Base-by-base conservation (phyloP, 768 basidiomycete genomes). In the Polyporus arcularius region DNA sequence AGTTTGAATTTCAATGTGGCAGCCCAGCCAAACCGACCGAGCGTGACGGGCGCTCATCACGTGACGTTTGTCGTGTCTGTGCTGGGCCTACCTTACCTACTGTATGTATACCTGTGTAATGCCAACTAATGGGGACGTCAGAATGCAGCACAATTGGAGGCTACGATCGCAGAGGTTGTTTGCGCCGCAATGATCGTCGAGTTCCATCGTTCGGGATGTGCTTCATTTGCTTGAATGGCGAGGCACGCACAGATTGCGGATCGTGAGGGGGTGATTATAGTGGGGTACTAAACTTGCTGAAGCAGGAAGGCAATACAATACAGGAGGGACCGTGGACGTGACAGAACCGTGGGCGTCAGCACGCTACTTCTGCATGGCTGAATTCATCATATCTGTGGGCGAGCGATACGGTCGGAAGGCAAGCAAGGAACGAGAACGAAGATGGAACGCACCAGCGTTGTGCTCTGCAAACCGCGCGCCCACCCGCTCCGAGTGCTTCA, bases 401-500 rank as follows among this genome's bases (percentile, higher is more conserved):
- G 9, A 11, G 14, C 28, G 12, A 14, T 2, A 47, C 21, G 18
- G 18, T 11, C 9, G 46, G 28, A 10, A 4, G 46, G 28, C 10
- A 48, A 5, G 15, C 3, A 12, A 38, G n/a, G 2, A 35, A 5
- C 14, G 26, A 45, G 39, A 18, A 8, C 10, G 7, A 40, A 32
- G 64, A 49, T 16, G n/a, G 16, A 30, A 79, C 90, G 60, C 65
- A 94, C 95, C 95, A 55, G 93, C 93, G 69, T 94, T 96, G 63
- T 90, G 77, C 72, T 96, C 95, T 47, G 94, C 93, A 71, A 96
- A 97, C 48, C 95, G 84, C 31, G 93, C 88, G 5, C 94, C 94
- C 15, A 96, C 90, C 53, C 95, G 82, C 72, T 98, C 95, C 11
- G 94, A 94, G 72, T 97, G 94, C 73, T 97, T 97, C 70, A 98